Percentiles rank a stretch among this genome's conserved stretches.
phyloP scores from a whole-genome alignment of 805 yeast species.

The Ogataea zsoltii region DNA sequence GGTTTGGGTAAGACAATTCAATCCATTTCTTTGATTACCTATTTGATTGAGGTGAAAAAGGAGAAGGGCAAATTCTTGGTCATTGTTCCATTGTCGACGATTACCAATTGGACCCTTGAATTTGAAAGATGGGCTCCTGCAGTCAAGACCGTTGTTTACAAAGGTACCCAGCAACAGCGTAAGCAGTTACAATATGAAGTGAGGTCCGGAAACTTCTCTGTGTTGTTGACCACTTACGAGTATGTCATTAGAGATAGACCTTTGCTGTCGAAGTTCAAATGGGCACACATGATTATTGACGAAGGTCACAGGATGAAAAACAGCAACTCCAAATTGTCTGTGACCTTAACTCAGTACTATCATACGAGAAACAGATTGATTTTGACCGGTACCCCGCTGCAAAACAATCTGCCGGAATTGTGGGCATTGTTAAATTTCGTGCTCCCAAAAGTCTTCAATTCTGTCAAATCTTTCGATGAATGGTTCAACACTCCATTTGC shows the following conservation, averaged over 20 bases:
- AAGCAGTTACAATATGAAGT: conserved; percentile 64
- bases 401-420: conserved; percentile 79
- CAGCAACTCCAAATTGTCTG: conserved; percentile 69
- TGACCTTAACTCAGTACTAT: conserved; percentile 69
- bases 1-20: conserved; percentile 72
- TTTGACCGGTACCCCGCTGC: conserved; percentile 86
- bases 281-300: conserved; percentile 88
- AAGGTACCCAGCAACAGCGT: conserved; percentile 76
- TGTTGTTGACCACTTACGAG: conserved; percentile 77
- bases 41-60: conserved; percentile 66
- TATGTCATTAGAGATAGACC: conserved; percentile 79
- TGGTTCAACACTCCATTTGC: conserved; percentile 92
- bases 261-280: conserved; percentile 62
- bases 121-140: conserved; percentile 90
- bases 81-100: conserved; percentile 80
- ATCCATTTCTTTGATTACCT: conserved; percentile 73
- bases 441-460: conserved; percentile 79
- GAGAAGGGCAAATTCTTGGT: conserved; percentile 71
- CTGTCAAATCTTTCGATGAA: conserved; percentile 83
- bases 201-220: conserved; percentile 70
- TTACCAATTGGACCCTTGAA: conserved; percentile 83
- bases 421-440: conserved; percentile 86
- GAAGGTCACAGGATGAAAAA: conserved; percentile 92
- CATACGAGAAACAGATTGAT: conserved; percentile 76
- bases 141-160: conserved; percentile 68